These are phyloP conservation scores for Saccharomycopsis crataegensis DNA, from an alignment of 1,139 yeast genomes.

Conservation along the genomic window DNA sequence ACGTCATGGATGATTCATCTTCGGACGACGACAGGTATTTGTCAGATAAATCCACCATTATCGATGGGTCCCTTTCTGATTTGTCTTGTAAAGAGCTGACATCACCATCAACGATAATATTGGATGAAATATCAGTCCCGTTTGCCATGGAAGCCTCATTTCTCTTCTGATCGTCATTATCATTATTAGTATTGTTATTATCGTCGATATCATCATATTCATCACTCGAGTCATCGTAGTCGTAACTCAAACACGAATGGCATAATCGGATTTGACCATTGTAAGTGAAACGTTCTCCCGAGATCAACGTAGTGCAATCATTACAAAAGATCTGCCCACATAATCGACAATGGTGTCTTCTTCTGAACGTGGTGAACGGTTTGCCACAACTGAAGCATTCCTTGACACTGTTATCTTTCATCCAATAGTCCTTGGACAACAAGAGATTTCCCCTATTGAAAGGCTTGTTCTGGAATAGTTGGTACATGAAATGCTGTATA, in stretches of 20 bases:
- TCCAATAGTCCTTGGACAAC: conserved; percentile 74
- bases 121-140: neutral
- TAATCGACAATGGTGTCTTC: conserved; percentile 91
- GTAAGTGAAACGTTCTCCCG: conserved; percentile 66
- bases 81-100: no score
- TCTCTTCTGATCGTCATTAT: conserved; percentile 1
- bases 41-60: neutral
- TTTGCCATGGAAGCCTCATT: conserved; percentile 5
- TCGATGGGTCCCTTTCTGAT: no score
- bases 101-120: neutral
- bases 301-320: conserved; percentile 71
- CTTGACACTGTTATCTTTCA: conserved; percentile 81
- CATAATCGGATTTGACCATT: conserved; percentile 75
- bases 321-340: conserved; percentile 96
- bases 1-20: conserved; percentile 37
- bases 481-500: conserved; percentile 9
- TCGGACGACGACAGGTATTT: conserved; percentile 22
- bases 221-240: conserved; percentile 66
- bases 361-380: conserved; percentile 67
- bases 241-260: conserved; percentile 60
- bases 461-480: conserved; percentile 15
- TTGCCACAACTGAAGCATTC: conserved; percentile 76
- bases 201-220: conserved; percentile 29
- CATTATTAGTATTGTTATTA: conserved; percentile 13
- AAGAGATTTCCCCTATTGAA: conserved; percentile 25